Percentiles rank a stretch among this genome's conserved stretches.
Conservation (phyloP, 176 grass and related monocot species). For the Panicum miliaceum region DNA sequence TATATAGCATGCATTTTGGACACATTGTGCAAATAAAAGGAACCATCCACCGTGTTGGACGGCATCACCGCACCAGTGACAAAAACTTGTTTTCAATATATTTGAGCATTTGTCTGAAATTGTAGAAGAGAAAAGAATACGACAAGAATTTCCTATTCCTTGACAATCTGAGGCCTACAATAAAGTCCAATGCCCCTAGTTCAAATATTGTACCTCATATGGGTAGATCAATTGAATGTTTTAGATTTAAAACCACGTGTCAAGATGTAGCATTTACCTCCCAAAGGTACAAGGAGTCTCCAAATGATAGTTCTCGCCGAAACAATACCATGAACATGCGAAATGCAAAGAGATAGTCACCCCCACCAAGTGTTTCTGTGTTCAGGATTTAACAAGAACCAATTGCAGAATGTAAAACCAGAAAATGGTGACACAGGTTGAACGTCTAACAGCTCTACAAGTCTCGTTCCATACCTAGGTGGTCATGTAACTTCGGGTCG, state of each 20-base stretch:
- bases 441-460: slow-evolving; percentile 5
- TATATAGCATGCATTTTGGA: slow-evolving; percentile 27
- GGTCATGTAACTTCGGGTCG: slow-evolving; percentile 94
- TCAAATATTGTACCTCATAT: background rate
- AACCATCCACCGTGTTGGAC: slow-evolving; percentile 19
- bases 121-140: slow-evolving; percentile 3
- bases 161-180: background rate
- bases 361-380: slow-evolving; percentile 91
- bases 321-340: slow-evolving; percentile 99
- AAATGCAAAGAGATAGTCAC: slow-evolving; percentile 98
- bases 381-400: slow-evolving; percentile 20
- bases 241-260: background rate
- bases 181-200: slow-evolving; percentile 2
- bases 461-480: slow-evolving; percentile 71
- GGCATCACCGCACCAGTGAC: background rate
- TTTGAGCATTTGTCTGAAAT: slow-evolving; percentile 11
- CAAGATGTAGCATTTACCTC: slow-evolving; percentile 64
- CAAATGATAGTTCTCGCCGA: slow-evolving; percentile 95
- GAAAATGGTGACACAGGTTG: slow-evolving; percentile 24
- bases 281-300: slow-evolving; percentile 96
- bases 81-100: slow-evolving; percentile 23
- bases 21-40: slow-evolving; percentile 11
- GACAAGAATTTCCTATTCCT: background rate
- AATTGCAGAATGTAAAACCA: slow-evolving; percentile 38
- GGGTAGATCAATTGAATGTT: background rate